These are phyloP conservation scores for Lepidium aucheri DNA, from an alignment of 345 rosid species.

Conservation along the genomic window DNA sequence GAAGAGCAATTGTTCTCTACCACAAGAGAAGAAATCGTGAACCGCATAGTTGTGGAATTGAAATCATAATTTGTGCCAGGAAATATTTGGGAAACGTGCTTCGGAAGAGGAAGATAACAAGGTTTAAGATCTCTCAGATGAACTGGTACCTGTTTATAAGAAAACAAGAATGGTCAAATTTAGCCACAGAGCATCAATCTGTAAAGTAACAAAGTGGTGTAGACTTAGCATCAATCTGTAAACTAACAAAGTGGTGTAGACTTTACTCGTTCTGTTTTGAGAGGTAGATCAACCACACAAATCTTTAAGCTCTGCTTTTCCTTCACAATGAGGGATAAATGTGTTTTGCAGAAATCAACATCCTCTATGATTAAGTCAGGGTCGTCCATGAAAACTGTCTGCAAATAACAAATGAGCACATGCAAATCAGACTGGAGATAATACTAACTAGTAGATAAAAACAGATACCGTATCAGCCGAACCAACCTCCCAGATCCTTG, in stretches of 20 bases:
- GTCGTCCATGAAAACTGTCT: conserved; percentile 54
- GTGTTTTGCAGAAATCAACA: conserved; percentile 82
- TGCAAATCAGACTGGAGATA: neutral
- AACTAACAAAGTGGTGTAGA: neutral
- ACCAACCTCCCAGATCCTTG: conserved; percentile 81
- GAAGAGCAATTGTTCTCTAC: conserved; percentile 30
- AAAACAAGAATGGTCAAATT: neutral
- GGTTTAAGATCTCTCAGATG: conserved; percentile 60
- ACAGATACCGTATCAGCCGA: neutral
- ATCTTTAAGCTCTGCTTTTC: conserved; percentile 47
- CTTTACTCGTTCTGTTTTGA: conserved; percentile 49
- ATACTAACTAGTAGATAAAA: neutral
- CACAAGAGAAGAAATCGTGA: conserved; percentile 86
- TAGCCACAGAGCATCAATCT: neutral
- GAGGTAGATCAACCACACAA: conserved; percentile 71
- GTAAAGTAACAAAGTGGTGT: neutral
- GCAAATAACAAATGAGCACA: conserved; percentile 17
- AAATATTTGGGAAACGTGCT: conserved; percentile 56
- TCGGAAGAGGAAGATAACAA: conserved; percentile 75
- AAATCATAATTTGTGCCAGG: conserved; percentile 90
- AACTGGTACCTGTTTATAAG: conserved; percentile 39
- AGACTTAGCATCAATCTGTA: conserved; percentile 3
- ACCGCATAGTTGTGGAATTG: conserved; percentile 68
- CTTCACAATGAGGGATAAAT: conserved; percentile 51
- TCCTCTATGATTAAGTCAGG: conserved; percentile 57